Evolutionary conservation across 352 stramenopile species (phyloP), one percentile per base, ranked within the genome.

Genomic region (Phytopythium ostracodes): DNA sequence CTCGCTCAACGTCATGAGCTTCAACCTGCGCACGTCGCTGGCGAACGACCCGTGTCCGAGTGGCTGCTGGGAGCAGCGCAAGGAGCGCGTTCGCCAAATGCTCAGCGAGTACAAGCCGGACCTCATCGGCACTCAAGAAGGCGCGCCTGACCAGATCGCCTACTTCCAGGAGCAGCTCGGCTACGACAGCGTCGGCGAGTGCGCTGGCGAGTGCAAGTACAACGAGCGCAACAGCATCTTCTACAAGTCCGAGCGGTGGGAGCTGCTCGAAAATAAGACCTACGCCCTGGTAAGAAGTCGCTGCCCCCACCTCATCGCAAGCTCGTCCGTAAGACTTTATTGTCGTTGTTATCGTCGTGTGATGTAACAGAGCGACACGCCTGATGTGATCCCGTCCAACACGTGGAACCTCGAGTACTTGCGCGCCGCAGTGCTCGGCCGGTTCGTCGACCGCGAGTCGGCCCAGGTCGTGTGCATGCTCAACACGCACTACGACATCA

Each of bases 401-500:
- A 79, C 75, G n/a, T 92, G 82, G 82, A 65, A 72, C 25, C 65
- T 90, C 31, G 65, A 88, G 67, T 92, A 89, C 49, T 56, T 88
- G 14, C 78, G 82, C 22, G 68, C 79, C 1, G 78, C 72, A 4
- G 79, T 88, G 42, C 60, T 89, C 5, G 80, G 68, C 18, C 78
- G 82, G 43, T 87, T 92, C 49, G 64, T 59, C 4, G 65, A 81
- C 35, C 73, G 64, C 18, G 35, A 33, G 12, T 71, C 53, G 8
- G 27, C 35, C 10, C 52, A 66, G 47, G 68, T 68, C 1, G 65
- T 89, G 24, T 92, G 82, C 64, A 85, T 92, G 67, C 70, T 92
- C 52, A 92, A 92, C 66, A 92, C 82, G 27, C 82, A 92, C 65
- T 92, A 77, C 52, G 82, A 92, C 60, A 87, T 89, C 29, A 65